These are phyloP conservation scores for Olyra latifolia DNA, from an alignment of 176 grass and related monocot species.

Conservation along the genomic window DNA sequence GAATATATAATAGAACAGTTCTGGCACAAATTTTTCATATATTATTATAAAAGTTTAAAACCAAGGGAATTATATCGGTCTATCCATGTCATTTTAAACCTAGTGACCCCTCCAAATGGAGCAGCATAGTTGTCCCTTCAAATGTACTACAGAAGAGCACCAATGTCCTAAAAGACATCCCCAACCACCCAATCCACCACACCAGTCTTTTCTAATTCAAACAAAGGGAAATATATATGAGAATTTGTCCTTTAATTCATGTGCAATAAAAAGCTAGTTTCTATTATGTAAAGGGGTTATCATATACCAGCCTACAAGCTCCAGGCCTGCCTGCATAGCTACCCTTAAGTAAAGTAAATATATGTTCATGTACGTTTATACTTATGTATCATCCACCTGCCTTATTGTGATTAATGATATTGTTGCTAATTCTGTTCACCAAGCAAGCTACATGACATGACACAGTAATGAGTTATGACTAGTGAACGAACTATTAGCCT, in stretches of 20 bases:
- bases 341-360: conserved; percentile 20
- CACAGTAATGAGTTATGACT: background rate
- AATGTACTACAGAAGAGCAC: background rate
- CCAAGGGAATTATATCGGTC: background rate
- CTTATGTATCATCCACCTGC: background rate
- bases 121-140: background rate
- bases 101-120: background rate
- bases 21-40: conserved; percentile 12
- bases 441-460: background rate
- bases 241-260: background rate
- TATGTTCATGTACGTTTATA: background rate
- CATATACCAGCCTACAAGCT: background rate
- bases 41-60: background rate
- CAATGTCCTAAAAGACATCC: conserved; percentile 5
- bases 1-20: conserved; percentile 11
- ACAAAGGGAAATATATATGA: background rate
- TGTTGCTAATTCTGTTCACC: background rate
- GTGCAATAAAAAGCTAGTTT: background rate
- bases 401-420: background rate
- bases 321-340: background rate
- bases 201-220: background rate
- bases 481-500: background rate
- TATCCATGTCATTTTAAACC: background rate
- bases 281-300: background rate
- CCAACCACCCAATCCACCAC: background rate